These are phyloP conservation scores for Penicillium janthinellum DNA, from an alignment of 2,329 filamentous ascomycete genomes.

Conservation along the genomic window DNA sequence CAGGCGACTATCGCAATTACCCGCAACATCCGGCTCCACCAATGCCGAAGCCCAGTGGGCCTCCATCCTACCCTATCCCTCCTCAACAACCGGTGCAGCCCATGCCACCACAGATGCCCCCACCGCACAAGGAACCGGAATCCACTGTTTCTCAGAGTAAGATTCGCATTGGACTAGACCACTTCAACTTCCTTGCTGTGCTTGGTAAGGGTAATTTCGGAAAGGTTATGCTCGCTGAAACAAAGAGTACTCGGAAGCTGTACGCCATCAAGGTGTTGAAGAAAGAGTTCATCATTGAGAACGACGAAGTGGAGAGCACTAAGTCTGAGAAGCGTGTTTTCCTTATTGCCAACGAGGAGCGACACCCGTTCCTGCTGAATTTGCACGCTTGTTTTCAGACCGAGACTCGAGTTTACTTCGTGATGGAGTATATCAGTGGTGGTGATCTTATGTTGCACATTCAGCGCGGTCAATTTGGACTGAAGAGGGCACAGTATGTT, in stretches of 20 bases:
- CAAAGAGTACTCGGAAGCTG: slow-evolving; percentile 85
- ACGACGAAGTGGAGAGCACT: slow-evolving; percentile 97
- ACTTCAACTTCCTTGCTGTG: slow-evolving; percentile 98
- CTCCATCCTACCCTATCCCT: slow-evolving; percentile 30
- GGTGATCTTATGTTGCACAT: slow-evolving; percentile 99
- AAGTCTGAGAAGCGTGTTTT: slow-evolving; percentile 97
- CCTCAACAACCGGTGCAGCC: slow-evolving; percentile 27
- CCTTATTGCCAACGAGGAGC: slow-evolving; percentile 93
- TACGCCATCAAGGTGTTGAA: slow-evolving; percentile 99
- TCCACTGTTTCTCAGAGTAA: slow-evolving; percentile 36
- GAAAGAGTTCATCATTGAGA: slow-evolving; percentile 99
- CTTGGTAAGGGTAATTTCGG: slow-evolving; percentile 99
- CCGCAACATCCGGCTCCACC: slow-evolving; percentile 34
- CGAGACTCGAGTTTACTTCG: slow-evolving; percentile 96
- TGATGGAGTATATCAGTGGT: slow-evolving; percentile 99
- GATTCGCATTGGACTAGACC: slow-evolving; percentile 85
- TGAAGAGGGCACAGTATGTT: slow-evolving; percentile 89
- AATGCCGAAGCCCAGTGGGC: slow-evolving; percentile 26
- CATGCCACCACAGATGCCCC: slow-evolving; percentile 25
- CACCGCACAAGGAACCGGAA: slow-evolving; percentile 32
- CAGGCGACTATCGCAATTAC: slow-evolving; percentile 45
- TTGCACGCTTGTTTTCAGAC: slow-evolving; percentile 99
- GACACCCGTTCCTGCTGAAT: slow-evolving; percentile 92
- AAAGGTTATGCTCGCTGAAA: slow-evolving; percentile 99
- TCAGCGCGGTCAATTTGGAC: slow-evolving; percentile 91